Evolutionary conservation across 1,284 basidiomycete species (phyloP).

Genomic region (Naganishia cerealis): DNA sequence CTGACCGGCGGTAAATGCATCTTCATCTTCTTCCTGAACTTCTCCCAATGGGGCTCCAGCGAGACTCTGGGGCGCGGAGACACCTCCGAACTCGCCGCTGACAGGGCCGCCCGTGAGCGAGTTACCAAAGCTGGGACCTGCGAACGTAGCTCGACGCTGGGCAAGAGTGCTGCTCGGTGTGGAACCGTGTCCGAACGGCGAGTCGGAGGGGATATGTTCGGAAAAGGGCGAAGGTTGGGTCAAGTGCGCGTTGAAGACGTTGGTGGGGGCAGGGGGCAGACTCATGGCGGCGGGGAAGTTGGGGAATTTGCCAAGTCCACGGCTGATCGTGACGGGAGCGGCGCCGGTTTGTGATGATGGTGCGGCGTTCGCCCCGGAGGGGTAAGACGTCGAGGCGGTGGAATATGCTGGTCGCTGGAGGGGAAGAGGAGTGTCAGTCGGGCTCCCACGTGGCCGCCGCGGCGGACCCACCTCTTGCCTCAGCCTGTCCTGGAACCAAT

Average conservation of each 20-base stretch:
- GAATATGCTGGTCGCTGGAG: neutral
- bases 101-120: conserved; percentile 1
- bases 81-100: conserved; percentile 32
- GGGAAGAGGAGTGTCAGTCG: neutral
- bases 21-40: conserved; percentile 18
- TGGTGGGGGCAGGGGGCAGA: conserved; percentile 24
- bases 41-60: conserved; percentile 12
- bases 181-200: conserved; percentile 42
- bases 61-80: neutral
- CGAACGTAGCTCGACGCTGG: conserved; percentile 43
- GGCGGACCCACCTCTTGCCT: conserved; percentile 45
- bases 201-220: conserved; percentile 49
- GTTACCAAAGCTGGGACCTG: conserved; percentile 30
- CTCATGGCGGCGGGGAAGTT: conserved; percentile 31
- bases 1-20: conserved; percentile 20
- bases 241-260: conserved; percentile 27
- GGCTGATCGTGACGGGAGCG: too few species aligned
- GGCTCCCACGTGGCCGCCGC: neutral
- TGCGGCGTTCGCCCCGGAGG: too few species aligned
- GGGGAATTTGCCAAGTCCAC: conserved; percentile 23
- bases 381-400: neutral
- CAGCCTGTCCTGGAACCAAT: conserved; percentile 76
- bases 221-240: conserved; percentile 51
- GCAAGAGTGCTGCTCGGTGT: conserved; percentile 28
- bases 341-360: too few species aligned